phyloP scores from a whole-genome alignment of 148 eudicot species.

The Rhododendron ferrugineum region DNA sequence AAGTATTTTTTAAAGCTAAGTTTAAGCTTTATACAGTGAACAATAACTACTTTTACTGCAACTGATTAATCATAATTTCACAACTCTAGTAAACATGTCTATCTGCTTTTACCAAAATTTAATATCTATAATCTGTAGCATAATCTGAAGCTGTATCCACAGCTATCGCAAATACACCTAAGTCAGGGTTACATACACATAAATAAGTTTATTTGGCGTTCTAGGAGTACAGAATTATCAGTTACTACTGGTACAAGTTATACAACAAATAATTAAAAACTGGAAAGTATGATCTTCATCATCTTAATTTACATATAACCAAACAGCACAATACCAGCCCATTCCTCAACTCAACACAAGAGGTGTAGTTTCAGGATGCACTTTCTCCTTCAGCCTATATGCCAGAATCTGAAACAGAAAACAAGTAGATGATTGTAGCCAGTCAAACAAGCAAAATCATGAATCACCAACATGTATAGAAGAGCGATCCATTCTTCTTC shows the following conservation, averaged over 20 bases:
- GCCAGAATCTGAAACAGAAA: conserved; percentile 10
- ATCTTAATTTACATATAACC: background rate
- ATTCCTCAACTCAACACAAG: background rate
- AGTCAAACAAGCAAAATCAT: background rate
- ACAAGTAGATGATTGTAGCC: background rate
- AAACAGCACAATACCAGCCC: background rate
- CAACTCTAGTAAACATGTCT: background rate
- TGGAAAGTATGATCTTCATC: background rate
- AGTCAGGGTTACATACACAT: background rate
- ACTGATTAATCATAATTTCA: background rate
- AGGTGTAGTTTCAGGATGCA: background rate
- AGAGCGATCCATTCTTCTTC: background rate
- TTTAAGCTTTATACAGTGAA: background rate
- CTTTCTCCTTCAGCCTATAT: conserved; percentile 6
- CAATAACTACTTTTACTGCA: background rate
- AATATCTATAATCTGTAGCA: background rate
- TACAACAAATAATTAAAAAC: background rate
- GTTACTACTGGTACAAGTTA: background rate
- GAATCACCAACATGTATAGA: background rate
- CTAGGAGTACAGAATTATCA: background rate
- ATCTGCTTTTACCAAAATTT: background rate
- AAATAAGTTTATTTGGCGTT: background rate
- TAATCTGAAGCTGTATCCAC: background rate
- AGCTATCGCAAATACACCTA: background rate
- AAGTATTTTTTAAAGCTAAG: no score